Conservation (phyloP, 495 filamentous ascomycete genomes). For the Penicillium coffeae region DNA sequence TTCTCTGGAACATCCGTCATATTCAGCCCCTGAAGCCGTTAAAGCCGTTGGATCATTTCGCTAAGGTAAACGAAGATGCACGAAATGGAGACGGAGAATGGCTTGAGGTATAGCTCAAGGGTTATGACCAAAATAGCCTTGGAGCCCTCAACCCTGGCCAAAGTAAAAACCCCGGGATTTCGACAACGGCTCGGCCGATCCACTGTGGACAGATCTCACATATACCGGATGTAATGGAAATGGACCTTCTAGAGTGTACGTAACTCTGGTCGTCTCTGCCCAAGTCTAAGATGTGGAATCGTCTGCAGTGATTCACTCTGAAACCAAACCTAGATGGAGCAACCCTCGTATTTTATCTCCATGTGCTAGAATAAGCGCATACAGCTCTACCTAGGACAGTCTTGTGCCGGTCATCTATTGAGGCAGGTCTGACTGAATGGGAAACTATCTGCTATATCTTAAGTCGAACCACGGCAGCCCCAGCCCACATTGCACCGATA, state of each 20-base stretch:
- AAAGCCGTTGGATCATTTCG: neutral
- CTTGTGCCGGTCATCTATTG: too few species aligned
- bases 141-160: constrained; percentile 17
- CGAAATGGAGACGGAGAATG: neutral
- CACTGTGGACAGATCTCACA: constrained; percentile 9
- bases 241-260: neutral
- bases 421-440: neutral
- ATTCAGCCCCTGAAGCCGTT: neutral
- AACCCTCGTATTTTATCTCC: neutral
- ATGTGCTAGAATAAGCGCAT: too few species aligned
- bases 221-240: neutral
- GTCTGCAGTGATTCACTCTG: neutral
- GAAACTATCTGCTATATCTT: neutral
- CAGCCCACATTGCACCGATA: constrained; percentile 1
- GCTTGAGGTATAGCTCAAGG: neutral
- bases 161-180: constrained; percentile 11
- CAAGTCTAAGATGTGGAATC: neutral
- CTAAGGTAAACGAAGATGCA: neutral
- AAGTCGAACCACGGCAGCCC: constrained; percentile 10
- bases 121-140: constrained; percentile 15
- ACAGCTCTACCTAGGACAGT: too few species aligned
- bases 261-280: neutral
- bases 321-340: neutral
- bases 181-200: constrained; percentile 7
- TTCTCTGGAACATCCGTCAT: neutral